Evolutionary conservation across 2,329 filamentous ascomycete species (phyloP), one percentile per base, ranked within the genome.

Genomic region (Neocatenulostroma microsporum): DNA sequence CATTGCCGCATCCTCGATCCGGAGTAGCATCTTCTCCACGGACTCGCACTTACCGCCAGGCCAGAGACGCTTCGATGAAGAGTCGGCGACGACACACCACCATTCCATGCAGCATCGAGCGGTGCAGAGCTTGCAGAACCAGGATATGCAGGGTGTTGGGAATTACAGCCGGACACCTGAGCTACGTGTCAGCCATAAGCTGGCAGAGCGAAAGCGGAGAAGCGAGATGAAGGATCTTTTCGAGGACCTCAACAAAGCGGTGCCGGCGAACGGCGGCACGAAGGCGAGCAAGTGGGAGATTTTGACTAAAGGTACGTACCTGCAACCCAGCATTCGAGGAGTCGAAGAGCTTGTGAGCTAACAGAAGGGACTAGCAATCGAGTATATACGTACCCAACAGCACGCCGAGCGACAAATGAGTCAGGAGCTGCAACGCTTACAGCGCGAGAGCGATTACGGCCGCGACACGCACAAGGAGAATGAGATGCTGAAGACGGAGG

Each of bases 221-320:
- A 88, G 84, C 7, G 84, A 91, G 57, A 91, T 91, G 84, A 91
- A 91, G 63, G 80, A 84, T 52, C 64, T 91, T 0, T 91, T 91
- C 54, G 84, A 91, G 47, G 80, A 85, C 49, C 65, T 91, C 7
- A 76, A 85, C 48, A 80, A 83, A 47, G 68, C 86, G 24, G 80
- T 89, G 64, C 84, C 84, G 1, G 82, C 86, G 49, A 84, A 85
- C 51, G 76, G 84, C 12, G 84, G 84, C 2, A 82, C 81, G 17
- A 93, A 91, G 58, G 84, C 84, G 0, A 88, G 83, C 48, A 93
- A 93, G 51, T 93, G 84, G 84, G 84, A 93, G 51, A 87, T 89
- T 32, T 58, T 93, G 12, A 87, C 82, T 3, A 89, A 89, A 69
- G 82, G 84, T 88, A 65, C 44, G 72, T 57, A 18, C 21, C n/a